Evolutionary conservation across 2,329 filamentous ascomycete species (phyloP), one percentile per base, ranked within the genome.

Genomic region (Escovopsis sp.): DNA sequence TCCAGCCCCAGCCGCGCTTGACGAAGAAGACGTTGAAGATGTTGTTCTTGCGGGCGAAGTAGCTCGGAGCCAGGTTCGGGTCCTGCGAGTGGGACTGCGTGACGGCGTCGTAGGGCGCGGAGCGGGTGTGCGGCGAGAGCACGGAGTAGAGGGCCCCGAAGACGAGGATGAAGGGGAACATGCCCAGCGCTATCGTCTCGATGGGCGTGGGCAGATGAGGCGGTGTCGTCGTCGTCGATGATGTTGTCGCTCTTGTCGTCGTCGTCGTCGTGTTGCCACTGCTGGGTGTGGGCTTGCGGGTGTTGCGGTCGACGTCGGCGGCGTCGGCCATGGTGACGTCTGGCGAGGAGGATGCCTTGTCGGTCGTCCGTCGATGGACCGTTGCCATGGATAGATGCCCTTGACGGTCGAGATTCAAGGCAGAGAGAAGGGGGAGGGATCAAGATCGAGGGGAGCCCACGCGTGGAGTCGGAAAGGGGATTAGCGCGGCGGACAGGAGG

Each of bases 21-120:
- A 98, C 91, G 56, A 96, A 98, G 53, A 87, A 74, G 37, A 83
- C 62, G 58, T 98, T 98, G 72, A 96, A 83, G 40, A 95, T 53
- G 64, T 98, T 98, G 59, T 78, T 73, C 64, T 98, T 98, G 52
- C 81, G 81, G 37, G 91, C 89, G 59, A 98, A 98, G 68, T 96
- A 98, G 57, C 73, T 81, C 2, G 84, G 84, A 39, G 81, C 74
- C 5, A 68, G 59, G 34, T 60, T 56, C n/a, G 58, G 55, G 58
- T 66, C 63, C 60, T 68, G 70, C 4, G 68, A 61, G 61, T 84
- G 81, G 11, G 81, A 72, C 55, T 87, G 82, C 20, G 71, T 60
- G 34, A 63, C 54, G 2, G 68, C 59, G 48, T 78, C 74, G 66
- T 85, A 86, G 4, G 74, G 68, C 2, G 74, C 69, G 37, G 66